Conservation (phyloP, 768 basidiomycete species). For the Tulasnella sp. region DNA sequence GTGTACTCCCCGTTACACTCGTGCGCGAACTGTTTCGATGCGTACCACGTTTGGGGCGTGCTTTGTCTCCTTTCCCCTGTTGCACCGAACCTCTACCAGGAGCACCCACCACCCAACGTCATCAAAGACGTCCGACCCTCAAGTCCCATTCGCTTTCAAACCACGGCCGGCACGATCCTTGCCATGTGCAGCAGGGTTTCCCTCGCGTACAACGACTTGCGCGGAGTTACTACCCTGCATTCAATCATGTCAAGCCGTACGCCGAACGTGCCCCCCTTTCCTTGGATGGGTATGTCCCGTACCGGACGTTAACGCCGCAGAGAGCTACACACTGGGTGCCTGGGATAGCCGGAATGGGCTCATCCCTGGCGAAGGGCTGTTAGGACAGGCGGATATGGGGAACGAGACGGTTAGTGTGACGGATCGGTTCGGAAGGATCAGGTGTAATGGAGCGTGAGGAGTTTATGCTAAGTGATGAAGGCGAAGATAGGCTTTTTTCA, state of each 20-base stretch:
- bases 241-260: constrained; percentile 72
- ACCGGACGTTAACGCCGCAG: constrained; percentile 60
- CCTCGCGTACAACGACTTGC: constrained; percentile 54
- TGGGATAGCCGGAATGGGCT: constrained; percentile 60
- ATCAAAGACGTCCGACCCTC: constrained; percentile 36
- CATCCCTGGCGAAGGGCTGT: constrained; percentile 49
- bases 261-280: constrained; percentile 77
- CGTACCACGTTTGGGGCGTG: constrained; percentile 83
- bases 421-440: constrained; percentile 75
- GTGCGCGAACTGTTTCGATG: constrained; percentile 72
- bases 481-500: too few relatives aligned
- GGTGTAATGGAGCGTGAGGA: constrained; percentile 48
- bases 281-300: constrained; percentile 72
- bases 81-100: constrained; percentile 57
- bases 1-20: constrained; percentile 75
- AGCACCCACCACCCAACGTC: background rate
- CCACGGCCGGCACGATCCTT: background rate
- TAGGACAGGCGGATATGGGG: constrained; percentile 14
- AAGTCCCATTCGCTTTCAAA: constrained; percentile 23
- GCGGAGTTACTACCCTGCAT: constrained; percentile 74
- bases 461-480: too few relatives aligned
- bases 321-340: constrained; percentile 77
- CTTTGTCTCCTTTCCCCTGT: constrained; percentile 68
- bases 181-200: constrained; percentile 56
- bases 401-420: constrained; percentile 55